These are phyloP conservation scores for Neopestalotiopsis clavispora DNA, from an alignment of 2,329 filamentous ascomycete genomes.

Conservation along the genomic window DNA sequence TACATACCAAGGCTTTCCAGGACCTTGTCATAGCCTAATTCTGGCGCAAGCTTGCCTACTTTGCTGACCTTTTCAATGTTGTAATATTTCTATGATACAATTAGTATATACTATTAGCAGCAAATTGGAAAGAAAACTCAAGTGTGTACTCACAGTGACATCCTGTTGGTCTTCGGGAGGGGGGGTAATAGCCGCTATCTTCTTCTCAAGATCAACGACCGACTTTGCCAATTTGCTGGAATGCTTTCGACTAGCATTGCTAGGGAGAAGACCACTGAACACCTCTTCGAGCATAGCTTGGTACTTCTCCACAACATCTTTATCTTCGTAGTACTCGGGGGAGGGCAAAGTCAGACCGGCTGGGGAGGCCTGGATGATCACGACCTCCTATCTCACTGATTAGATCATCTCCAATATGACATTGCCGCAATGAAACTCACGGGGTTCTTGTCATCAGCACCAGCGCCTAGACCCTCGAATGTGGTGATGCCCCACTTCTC, in stretches of 20 bases:
- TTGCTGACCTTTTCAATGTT: constrained; percentile 66
- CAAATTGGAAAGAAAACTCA: no score
- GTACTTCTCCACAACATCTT: constrained; percentile 57
- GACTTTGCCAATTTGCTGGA: constrained; percentile 39
- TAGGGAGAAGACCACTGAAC: constrained; percentile 36
- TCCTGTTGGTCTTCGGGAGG: constrained; percentile 63
- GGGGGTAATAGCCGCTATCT: constrained; percentile 63
- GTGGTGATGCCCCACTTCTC: constrained; percentile 48
- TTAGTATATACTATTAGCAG: no score
- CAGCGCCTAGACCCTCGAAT: constrained; percentile 40
- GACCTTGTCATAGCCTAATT: constrained; percentile 58
- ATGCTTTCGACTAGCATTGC: constrained; percentile 25
- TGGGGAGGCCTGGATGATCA: constrained; percentile 46
- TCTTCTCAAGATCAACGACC: constrained; percentile 64
- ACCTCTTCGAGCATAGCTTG: constrained; percentile 47
- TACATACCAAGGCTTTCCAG: constrained; percentile 47
- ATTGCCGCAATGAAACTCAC: constrained; percentile 23
- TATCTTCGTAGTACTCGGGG: constrained; percentile 64
- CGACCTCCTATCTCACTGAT: constrained; percentile 27
- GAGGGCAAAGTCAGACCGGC: constrained; percentile 62
- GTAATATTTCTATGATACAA: constrained; percentile 59
- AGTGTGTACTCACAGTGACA: constrained; percentile 51
- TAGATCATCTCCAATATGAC: constrained; percentile 17
- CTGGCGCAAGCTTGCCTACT: constrained; percentile 58
- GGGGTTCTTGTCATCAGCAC: constrained; percentile 50